phyloP scores from a whole-genome alignment of 2,329 filamentous ascomycete genomes.

The Epichloe hybrida region DNA sequence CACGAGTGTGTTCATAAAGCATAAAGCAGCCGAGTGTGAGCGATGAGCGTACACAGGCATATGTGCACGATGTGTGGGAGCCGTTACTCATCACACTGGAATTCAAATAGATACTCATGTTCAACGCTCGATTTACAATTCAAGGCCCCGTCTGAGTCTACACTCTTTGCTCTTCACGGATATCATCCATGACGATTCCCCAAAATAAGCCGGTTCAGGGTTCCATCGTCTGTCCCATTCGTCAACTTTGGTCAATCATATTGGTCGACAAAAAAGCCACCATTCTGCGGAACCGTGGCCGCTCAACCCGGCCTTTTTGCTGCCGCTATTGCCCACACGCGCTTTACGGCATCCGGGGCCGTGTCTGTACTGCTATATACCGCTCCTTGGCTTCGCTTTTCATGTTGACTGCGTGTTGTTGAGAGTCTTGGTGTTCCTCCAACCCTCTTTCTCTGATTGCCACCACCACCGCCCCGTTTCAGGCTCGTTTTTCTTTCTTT shows the following conservation, averaged over 20 bases:
- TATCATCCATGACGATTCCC: neutral
- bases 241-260: neutral
- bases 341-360: slow-evolving; percentile 1
- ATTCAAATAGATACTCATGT: neutral
- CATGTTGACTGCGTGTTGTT: neutral
- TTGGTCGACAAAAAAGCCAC: neutral
- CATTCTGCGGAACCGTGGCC: slow-evolving; percentile 3
- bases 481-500: neutral
- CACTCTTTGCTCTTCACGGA: neutral
- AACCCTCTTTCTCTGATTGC: slow-evolving; percentile 1
- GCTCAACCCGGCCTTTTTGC: neutral
- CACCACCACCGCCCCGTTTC: slow-evolving; percentile 6
- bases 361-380: slow-evolving; percentile 1
- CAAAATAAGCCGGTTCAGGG: neutral
- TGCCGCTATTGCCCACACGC: slow-evolving; percentile 1
- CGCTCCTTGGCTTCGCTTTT: neutral
- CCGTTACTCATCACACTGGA: neutral
- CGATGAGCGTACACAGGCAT: neutral
- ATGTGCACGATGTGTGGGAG: neutral
- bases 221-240: neutral
- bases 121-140: neutral
- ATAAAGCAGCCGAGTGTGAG: neutral
- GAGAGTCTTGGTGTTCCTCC: slow-evolving; percentile 1
- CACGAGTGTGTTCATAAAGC: neutral
- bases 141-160: neutral